Conservation (phyloP, 345 rosid species). For the Bruguiera parviflora region DNA sequence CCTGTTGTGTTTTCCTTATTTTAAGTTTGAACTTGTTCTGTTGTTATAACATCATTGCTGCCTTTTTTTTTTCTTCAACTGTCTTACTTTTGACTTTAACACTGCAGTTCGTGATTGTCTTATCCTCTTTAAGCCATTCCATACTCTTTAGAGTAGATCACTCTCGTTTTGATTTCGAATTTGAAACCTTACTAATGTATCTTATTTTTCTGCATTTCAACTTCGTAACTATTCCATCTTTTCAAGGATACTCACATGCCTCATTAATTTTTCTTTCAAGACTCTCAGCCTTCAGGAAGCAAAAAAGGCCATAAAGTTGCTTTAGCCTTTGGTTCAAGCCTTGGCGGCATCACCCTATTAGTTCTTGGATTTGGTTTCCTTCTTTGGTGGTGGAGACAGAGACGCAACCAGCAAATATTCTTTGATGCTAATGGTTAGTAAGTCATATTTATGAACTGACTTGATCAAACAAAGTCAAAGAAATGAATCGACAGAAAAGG, state of each 20-base stretch:
- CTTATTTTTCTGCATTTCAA: not conserved
- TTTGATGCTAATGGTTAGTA: constrained; percentile 76
- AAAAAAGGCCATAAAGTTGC: constrained; percentile 57
- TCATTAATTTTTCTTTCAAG: constrained; percentile 30
- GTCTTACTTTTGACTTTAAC: constrained; percentile 12
- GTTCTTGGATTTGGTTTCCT: constrained; percentile 58
- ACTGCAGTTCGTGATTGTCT: constrained; percentile 11
- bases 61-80: not conserved
- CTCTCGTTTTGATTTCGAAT: constrained; percentile 7
- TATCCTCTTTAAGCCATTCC: not conserved
- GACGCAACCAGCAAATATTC: constrained; percentile 79
- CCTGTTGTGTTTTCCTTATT: constrained; percentile 2
- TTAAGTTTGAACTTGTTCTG: constrained; percentile 16
- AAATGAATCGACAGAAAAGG: not conserved
- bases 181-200: not conserved
- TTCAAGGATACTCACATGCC: constrained; percentile 16
- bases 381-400: constrained; percentile 88
- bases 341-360: constrained; percentile 63
- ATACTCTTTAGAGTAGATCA: not conserved
- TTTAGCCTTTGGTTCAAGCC: constrained; percentile 60
- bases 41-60: not conserved
- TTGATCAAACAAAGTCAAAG: not conserved
- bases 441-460: constrained; percentile 2
- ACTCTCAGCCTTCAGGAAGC: constrained; percentile 41
- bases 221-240: not conserved